Percentiles rank a stretch among this genome's conserved stretches.
Evolutionary conservation across 2,329 filamentous ascomycete species (phyloP).

Genomic region (Colletotrichum sp.): DNA sequence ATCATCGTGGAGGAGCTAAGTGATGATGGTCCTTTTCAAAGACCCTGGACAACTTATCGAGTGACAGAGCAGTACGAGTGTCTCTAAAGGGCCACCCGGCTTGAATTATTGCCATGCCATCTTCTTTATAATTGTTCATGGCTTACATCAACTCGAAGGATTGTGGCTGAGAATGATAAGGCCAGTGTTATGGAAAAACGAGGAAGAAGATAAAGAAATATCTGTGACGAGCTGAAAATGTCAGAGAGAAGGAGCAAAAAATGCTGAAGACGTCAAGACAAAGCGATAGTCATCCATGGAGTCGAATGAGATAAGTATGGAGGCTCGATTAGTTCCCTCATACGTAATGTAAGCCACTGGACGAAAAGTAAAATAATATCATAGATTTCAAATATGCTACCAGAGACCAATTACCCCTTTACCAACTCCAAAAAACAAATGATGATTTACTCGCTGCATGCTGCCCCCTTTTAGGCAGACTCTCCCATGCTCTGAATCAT

Average conservation of each 20-base stretch:
- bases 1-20: not conserved
- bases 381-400: not conserved
- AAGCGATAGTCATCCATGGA: not conserved
- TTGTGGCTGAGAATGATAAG: not conserved
- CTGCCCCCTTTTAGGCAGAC: not conserved
- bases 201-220: not conserved
- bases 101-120: not conserved
- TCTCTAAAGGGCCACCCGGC: fast-evolving
- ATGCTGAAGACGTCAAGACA: not conserved
- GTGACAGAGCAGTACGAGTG: not conserved
- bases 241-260: not conserved
- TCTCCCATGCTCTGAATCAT: slow-evolving; percentile 19
- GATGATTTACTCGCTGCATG: not conserved
- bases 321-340: not conserved
- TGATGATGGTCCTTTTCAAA: not conserved
- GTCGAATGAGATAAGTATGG: not conserved
- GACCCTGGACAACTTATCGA: not conserved
- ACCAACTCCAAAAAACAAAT: not conserved
- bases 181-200: fast-evolving
- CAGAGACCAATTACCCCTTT: not conserved
- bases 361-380: not conserved
- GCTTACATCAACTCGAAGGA: not conserved
- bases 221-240: fast-evolving
- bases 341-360: not conserved
- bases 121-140: not conserved